Percentiles rank a stretch among this genome's conserved stretches.
phyloP scores from a whole-genome alignment of 768 basidiomycete species.

The Chalciporus sphaerocephalus region DNA sequence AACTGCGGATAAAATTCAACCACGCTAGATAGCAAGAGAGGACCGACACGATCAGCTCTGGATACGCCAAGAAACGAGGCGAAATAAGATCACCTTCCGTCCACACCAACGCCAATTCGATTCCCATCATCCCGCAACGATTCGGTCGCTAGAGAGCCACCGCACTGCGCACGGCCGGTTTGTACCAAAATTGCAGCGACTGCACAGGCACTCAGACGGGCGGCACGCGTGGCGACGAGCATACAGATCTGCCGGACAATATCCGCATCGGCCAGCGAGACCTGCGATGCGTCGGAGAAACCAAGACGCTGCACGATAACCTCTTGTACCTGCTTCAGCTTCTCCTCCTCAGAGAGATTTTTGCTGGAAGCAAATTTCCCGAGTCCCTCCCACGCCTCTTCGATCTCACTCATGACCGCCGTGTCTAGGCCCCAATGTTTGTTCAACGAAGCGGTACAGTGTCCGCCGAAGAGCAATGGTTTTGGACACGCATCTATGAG shows the following conservation, averaged over 20 bases:
- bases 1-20: constrained; percentile 92
- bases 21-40: constrained; percentile 46
- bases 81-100: constrained; percentile 68
- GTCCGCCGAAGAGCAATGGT: constrained; percentile 75
- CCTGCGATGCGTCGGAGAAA: constrained; percentile 46
- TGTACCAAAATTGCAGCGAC: constrained; percentile 83
- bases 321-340: constrained; percentile 52
- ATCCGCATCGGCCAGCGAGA: constrained; percentile 60
- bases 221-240: constrained; percentile 78
- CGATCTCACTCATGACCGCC: constrained; percentile 82
- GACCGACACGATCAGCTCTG: neutral
- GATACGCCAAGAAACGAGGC: neutral
- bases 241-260: constrained; percentile 78
- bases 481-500: constrained; percentile 73
- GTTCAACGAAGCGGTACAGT: constrained; percentile 68
- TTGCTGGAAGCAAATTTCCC: constrained; percentile 29
- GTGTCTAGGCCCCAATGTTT: constrained; percentile 94
- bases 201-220: constrained; percentile 78
- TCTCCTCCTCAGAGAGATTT: constrained; percentile 18
- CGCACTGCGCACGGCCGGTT: constrained; percentile 61
- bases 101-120: constrained; percentile 79
- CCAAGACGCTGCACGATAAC: constrained; percentile 62
- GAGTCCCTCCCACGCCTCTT: constrained; percentile 64
- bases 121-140: constrained; percentile 35
- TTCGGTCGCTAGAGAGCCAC: constrained; percentile 17